These are phyloP conservation scores for Tilletiopsis washingtonensis DNA, from an alignment of 1,284 basidiomycete species.

Conservation along the genomic window DNA sequence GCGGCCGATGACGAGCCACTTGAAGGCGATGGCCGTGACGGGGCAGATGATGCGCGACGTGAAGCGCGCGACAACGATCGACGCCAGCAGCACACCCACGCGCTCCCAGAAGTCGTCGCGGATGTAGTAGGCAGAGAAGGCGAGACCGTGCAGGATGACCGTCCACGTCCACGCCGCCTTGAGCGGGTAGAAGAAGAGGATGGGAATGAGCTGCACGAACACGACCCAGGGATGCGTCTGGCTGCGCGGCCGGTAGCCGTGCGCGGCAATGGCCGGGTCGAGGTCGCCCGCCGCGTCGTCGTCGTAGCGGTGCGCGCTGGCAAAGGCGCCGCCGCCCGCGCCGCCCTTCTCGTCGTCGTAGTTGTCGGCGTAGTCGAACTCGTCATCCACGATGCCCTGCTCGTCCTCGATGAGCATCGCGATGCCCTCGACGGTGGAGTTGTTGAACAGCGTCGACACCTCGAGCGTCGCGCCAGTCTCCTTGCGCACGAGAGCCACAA, in stretches of 20 bases:
- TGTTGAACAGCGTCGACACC: conserved; percentile 44
- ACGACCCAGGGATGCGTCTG: conserved; percentile 43
- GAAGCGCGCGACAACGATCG: conserved; percentile 41
- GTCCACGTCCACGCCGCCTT: conserved; percentile 48
- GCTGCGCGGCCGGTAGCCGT: conserved; percentile 43
- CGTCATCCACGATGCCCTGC: conserved; percentile 29
- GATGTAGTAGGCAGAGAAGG: conserved; percentile 47
- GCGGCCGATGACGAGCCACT: conserved; percentile 46
- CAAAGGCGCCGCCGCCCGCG: conserved; percentile 21
- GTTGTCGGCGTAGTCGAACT: conserved; percentile 34
- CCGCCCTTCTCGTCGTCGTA: conserved; percentile 41
- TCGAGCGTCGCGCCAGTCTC: conserved; percentile 45
- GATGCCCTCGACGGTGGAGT: conserved; percentile 44
- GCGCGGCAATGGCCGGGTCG: conserved; percentile 38
- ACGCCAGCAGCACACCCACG: conserved; percentile 41
- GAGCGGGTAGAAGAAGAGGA: conserved; percentile 46
- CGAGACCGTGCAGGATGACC: conserved; percentile 45
- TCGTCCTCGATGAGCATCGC: conserved; percentile 42
- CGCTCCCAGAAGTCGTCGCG: conserved; percentile 47
- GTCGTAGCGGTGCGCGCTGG: conserved; percentile 40
- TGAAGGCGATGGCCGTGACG: conserved; percentile 45
- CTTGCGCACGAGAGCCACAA: conserved; percentile 45
- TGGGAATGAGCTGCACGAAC: conserved; percentile 39
- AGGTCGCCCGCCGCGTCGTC: conserved; percentile 25
- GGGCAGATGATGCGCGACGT: conserved; percentile 47